phyloP scores from a whole-genome alignment of 2,329 filamentous ascomycete genomes.

The Aspergillus niger region DNA sequence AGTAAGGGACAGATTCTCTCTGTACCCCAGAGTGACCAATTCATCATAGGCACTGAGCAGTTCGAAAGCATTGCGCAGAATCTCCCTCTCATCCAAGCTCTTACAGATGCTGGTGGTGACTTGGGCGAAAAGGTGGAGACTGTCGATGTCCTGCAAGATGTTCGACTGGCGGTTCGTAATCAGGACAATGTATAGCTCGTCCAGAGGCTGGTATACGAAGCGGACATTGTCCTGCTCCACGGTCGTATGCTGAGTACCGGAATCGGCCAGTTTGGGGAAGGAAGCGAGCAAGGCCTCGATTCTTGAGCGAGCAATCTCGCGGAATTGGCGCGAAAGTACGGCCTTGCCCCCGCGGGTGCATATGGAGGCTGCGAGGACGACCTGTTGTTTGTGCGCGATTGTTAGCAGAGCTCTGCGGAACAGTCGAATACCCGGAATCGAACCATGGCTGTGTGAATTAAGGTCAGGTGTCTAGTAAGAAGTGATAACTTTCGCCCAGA shows the following conservation, averaged over 20 bases:
- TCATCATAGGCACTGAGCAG: constrained; percentile 96
- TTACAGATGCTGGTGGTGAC: constrained; percentile 97
- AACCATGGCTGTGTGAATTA: constrained; percentile 30
- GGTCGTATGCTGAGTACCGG: constrained; percentile 93
- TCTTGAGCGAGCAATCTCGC: constrained; percentile 94
- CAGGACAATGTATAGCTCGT: constrained; percentile 99
- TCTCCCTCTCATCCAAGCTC: constrained; percentile 92
- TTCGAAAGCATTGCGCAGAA: constrained; percentile 91
- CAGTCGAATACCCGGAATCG: background rate
- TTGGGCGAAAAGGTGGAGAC: constrained; percentile 94
- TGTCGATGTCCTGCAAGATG: constrained; percentile 98
- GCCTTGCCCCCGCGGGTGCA: constrained; percentile 98
- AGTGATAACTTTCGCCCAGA: constrained; percentile 8
- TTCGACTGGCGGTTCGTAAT: constrained; percentile 99
- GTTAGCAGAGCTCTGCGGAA: constrained; percentile 16
- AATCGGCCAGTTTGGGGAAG: constrained; percentile 96
- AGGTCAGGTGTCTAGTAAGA: background rate
- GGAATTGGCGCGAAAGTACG: constrained; percentile 95
- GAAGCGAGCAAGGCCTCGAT: constrained; percentile 96
- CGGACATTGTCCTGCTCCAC: constrained; percentile 99
- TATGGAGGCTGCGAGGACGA: constrained; percentile 97
- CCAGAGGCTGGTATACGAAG: constrained; percentile 97
- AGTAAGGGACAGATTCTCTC: constrained; percentile 92
- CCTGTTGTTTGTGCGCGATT: constrained; percentile 56
- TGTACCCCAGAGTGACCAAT: constrained; percentile 90